Conservation (phyloP, 2,329 filamentous ascomycete genomes). For the Fusarium foetens region DNA sequence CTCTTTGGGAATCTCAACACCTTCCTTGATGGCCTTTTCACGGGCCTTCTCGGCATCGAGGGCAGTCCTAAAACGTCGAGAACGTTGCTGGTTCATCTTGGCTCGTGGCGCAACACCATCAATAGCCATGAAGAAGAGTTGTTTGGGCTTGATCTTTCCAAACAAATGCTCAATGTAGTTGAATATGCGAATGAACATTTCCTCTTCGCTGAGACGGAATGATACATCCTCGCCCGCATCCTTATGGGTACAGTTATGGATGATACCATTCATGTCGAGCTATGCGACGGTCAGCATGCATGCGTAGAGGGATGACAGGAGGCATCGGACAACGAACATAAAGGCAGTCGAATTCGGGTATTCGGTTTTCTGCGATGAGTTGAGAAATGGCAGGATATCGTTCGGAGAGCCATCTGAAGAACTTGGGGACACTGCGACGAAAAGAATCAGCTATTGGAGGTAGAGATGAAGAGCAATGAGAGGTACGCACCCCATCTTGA, state of each 20-base stretch:
- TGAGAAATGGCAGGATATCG: conserved; percentile 98
- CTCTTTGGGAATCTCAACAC: conserved; percentile 92
- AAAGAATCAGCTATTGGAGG: conserved; percentile 27
- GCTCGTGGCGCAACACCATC: conserved; percentile 96
- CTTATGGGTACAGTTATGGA: conserved; percentile 99
- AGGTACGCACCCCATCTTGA: conserved; percentile 47
- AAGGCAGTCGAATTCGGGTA: conserved; percentile 97
- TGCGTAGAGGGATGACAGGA: conserved; percentile 25
- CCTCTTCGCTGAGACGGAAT: conserved; percentile 93
- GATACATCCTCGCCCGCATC: conserved; percentile 87
- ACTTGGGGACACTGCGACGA: conserved; percentile 75
- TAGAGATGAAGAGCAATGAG: neutral
- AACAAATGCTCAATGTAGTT: conserved; percentile 99
- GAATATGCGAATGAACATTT: conserved; percentile 99
- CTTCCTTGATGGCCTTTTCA: conserved; percentile 90
- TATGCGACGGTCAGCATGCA: conserved; percentile 48
- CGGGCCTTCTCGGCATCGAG: conserved; percentile 88
- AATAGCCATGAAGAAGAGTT: conserved; percentile 99
- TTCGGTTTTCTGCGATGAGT: conserved; percentile 97
- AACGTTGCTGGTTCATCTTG: conserved; percentile 99
- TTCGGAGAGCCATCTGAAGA: conserved; percentile 99
- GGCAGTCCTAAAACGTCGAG: conserved; percentile 92
- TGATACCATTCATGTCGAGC: conserved; percentile 99
- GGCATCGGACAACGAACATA: conserved; percentile 67
- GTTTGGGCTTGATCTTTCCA: conserved; percentile 97